Conservation (phyloP, 306 rosid genomes). For the Vachellia pachyceras region DNA sequence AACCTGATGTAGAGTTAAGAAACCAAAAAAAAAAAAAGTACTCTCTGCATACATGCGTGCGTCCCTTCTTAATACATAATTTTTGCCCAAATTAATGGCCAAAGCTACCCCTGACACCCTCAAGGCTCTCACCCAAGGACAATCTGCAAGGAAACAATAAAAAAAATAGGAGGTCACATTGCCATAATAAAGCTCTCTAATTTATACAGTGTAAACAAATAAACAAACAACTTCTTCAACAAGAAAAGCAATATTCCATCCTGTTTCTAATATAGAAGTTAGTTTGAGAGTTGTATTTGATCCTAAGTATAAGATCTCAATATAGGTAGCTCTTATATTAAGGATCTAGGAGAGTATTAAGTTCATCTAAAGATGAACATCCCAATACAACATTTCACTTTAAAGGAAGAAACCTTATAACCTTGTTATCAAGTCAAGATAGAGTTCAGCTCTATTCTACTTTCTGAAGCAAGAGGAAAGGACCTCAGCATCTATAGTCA, state of each 20-base stretch:
- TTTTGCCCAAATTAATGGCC: constrained; percentile 43
- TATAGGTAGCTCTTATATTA: too few species aligned
- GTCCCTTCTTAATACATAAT: neutral
- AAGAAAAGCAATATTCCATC: neutral
- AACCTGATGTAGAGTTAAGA: neutral
- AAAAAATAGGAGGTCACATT: constrained; percentile 7
- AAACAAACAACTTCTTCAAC: constrained; percentile 4
- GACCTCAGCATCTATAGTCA: constrained; percentile 7
- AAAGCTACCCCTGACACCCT: constrained; percentile 81
- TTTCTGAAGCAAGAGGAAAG: neutral
- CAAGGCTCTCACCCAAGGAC: constrained; percentile 86
- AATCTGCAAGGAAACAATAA: constrained; percentile 56
- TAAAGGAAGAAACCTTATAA: neutral
- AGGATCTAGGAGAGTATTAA: neutral
- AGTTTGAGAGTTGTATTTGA: too few species aligned
- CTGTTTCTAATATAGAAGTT: too few species aligned
- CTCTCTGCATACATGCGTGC: neutral
- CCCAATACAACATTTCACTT: constrained; percentile 7
- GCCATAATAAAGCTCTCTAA: constrained; percentile 16
- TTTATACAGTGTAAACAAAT: neutral
- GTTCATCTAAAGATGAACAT: constrained; percentile 13
- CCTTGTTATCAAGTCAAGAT: neutral
- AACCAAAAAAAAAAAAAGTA: neutral
- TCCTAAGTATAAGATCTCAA: too few species aligned
- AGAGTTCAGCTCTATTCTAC: constrained; percentile 10